phyloP scores from a whole-genome alignment of 208 protist species.

The Angomonas desouzai region DNA sequence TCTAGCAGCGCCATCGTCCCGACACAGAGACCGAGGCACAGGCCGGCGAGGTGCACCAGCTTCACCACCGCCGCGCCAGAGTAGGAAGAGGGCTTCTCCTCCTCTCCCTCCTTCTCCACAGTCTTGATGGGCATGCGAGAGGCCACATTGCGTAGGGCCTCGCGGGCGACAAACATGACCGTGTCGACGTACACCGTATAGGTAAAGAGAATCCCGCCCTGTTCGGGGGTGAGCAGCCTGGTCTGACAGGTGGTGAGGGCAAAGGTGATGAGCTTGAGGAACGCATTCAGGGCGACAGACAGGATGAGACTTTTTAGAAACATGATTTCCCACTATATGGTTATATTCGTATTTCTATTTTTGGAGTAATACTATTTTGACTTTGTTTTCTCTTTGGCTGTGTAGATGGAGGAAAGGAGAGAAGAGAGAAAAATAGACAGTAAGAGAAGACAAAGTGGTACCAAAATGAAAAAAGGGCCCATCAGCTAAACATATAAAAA shows the following conservation, averaged over 20 bases:
- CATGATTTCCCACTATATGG: constrained; percentile 10
- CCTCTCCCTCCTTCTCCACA: constrained; percentile 9
- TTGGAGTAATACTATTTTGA: constrained; percentile 3
- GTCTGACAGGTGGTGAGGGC: constrained; percentile 55
- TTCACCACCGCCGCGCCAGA: background rate
- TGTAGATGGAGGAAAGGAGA: background rate
- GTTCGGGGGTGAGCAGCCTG: constrained; percentile 59
- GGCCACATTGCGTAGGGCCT: constrained; percentile 68
- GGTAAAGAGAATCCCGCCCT: constrained; percentile 73
- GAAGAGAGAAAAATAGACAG: constrained; percentile 18
- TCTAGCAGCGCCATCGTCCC: constrained; percentile 19
- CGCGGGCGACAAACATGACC: constrained; percentile 66
- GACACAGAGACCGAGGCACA: constrained; percentile 9
- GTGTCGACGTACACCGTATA: constrained; percentile 78
- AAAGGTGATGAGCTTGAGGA: constrained; percentile 77
- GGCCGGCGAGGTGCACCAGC: constrained; percentile 4
- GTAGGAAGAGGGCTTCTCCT: background rate
- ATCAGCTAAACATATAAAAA: too few relatives aligned
- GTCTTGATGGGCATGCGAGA: constrained; percentile 26
- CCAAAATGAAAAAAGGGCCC: background rate
- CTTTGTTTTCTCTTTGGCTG: background rate
- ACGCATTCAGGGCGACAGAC: constrained; percentile 56
- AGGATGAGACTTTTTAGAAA: constrained; percentile 69
- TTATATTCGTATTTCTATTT: constrained; percentile 12
- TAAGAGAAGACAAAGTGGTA: constrained; percentile 16